Percentiles rank a stretch among this genome's conserved stretches.
These are phyloP conservation scores for Neopestalotiopsis sp. DNA, from an alignment of 2,329 filamentous ascomycete species.

Conservation along the genomic window DNA sequence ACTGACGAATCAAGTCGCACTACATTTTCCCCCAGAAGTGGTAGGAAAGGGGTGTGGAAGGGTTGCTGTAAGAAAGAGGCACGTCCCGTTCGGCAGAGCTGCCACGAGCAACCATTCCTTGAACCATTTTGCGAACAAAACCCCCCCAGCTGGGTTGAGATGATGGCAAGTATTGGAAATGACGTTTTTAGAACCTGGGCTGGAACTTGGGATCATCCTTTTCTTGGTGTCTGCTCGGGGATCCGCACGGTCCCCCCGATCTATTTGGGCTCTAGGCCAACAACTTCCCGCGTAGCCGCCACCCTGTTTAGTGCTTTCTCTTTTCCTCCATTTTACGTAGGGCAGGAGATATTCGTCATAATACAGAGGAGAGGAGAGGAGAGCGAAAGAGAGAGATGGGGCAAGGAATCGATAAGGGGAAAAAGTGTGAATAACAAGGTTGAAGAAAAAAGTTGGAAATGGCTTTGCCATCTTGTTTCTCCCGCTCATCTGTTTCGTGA, in stretches of 20 bases:
- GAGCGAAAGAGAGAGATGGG: neutral
- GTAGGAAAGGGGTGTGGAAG: neutral
- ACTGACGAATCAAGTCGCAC: slow-evolving; percentile 17
- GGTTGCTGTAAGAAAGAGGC: neutral
- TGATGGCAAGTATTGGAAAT: too few relatives aligned
- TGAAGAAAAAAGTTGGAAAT: neutral
- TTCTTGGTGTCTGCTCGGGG: too few relatives aligned
- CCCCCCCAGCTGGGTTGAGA: too few relatives aligned
- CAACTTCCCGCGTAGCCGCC: too few relatives aligned
- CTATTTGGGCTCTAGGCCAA: too few relatives aligned
- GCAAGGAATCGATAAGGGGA: neutral
- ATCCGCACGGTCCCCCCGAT: too few relatives aligned
- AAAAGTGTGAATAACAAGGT: neutral
- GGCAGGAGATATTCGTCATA: too few relatives aligned
- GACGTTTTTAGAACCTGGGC: too few relatives aligned
- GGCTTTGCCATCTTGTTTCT: neutral
- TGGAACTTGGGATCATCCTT: too few relatives aligned
- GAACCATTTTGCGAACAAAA: too few relatives aligned
- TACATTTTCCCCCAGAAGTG: neutral
- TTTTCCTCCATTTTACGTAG: too few relatives aligned
- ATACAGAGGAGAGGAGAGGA: neutral
- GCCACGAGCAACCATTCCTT: neutral
- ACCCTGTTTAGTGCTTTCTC: too few relatives aligned
- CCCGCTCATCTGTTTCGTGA: neutral
- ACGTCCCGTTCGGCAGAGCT: neutral